Percentiles rank a stretch among this genome's conserved stretches.
Evolutionary conservation across 805 yeast genomes (phyloP).

Genomic region (Starmera quercuum): DNA sequence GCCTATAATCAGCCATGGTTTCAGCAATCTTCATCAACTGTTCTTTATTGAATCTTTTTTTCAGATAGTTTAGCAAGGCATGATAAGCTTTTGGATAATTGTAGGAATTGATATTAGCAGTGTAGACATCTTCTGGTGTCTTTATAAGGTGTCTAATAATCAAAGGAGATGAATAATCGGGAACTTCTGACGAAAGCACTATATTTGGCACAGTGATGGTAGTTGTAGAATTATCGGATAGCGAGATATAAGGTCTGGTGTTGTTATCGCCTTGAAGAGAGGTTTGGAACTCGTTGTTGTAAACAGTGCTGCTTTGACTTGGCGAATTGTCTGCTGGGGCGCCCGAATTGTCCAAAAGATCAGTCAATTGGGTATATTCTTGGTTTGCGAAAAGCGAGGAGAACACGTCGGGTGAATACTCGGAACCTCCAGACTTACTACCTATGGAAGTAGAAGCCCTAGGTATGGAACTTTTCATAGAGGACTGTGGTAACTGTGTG

Average conservation of each 20-base stretch:
- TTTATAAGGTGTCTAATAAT: conserved; percentile 48
- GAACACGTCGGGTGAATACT: conserved; percentile 18
- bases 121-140: conserved; percentile 78
- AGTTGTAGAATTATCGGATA: conserved; percentile 18
- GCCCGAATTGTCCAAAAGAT: conserved; percentile 22
- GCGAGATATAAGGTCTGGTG: conserved; percentile 20
- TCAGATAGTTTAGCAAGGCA: conserved; percentile 66
- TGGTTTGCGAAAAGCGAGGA: conserved; percentile 30
- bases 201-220: conserved; percentile 6
- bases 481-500: no score
- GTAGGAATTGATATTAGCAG: conserved; percentile 68
- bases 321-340: conserved; percentile 16
- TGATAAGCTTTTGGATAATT: conserved; percentile 95
- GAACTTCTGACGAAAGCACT: conserved; percentile 6
- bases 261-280: conserved; percentile 20
- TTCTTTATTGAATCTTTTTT: conserved; percentile 60
- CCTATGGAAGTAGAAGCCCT: neutral
- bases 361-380: conserved; percentile 34
- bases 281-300: conserved; percentile 19
- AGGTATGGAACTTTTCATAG: no score
- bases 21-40: conserved; percentile 54
- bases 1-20: conserved; percentile 48
- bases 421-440: neutral
- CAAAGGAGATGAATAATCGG: conserved; percentile 49
- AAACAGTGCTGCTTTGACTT: conserved; percentile 12